Conservation (phyloP, 2,329 filamentous ascomycete genomes). For the Colletotrichum sp. region DNA sequence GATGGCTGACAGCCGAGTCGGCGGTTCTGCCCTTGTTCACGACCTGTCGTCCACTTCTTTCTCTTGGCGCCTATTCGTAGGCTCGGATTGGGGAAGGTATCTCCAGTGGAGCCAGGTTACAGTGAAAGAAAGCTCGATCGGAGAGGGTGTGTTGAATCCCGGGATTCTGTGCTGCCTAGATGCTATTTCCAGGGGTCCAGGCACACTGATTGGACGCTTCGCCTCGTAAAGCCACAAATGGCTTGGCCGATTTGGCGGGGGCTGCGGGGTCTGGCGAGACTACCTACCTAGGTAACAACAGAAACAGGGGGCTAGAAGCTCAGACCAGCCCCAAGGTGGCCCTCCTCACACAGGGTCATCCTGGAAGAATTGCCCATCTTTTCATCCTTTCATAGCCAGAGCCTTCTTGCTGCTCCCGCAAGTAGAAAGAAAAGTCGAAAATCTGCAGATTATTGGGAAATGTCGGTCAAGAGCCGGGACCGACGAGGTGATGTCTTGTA, state of each 20-base stretch:
- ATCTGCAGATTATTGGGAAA: neutral
- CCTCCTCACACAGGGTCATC: neutral
- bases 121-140: neutral
- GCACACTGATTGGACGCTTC: neutral
- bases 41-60: neutral
- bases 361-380: neutral
- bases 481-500: neutral
- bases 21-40: neutral
- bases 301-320: neutral
- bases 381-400: neutral
- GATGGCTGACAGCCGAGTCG: neutral
- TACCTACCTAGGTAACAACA: neutral
- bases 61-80: neutral
- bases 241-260: neutral
- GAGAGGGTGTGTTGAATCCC: neutral
- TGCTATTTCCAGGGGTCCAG: neutral
- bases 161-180: neutral
- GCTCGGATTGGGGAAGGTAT: neutral
- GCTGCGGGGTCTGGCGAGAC: neutral
- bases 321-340: neutral
- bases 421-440: neutral
- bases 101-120: neutral
- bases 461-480: neutral
- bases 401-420: neutral
- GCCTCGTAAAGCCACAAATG: neutral